phyloP scores from a whole-genome alignment of 1,284 basidiomycete species.

The Amylostereum areolatum region DNA sequence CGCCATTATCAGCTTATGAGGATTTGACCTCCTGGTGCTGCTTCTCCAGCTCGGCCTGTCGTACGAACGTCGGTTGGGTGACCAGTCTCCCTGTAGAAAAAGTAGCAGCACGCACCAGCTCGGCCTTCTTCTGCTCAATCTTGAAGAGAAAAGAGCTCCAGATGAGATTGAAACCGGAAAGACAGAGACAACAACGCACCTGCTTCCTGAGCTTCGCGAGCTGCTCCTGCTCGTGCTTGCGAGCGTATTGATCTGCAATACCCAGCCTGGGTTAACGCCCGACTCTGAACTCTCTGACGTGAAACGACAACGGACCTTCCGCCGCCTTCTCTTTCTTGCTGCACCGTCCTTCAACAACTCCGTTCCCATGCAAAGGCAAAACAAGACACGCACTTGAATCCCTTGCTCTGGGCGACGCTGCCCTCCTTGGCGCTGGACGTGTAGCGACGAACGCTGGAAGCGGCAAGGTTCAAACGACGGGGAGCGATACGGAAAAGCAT shows the following conservation, averaged over 20 bases:
- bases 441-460: conserved; percentile 9
- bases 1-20: not conserved
- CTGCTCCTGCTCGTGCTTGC: conserved; percentile 47
- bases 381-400: conserved; percentile 37
- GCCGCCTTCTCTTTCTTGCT: conserved; percentile 73
- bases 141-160: conserved; percentile 15
- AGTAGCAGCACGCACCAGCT: conserved; percentile 38
- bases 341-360: conserved; percentile 11
- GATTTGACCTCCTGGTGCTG: conserved; percentile 24
- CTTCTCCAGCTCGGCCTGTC: conserved; percentile 31
- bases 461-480: conserved; percentile 2
- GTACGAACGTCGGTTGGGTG: not conserved
- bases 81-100: not conserved
- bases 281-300: not conserved
- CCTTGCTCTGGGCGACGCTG: conserved; percentile 50
- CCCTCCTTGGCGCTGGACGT: conserved; percentile 35
- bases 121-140: conserved; percentile 53
- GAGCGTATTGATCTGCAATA: conserved; percentile 51
- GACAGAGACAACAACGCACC: conserved; percentile 31
- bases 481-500: conserved; percentile 11
- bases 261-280: conserved; percentile 2
- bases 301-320: conserved; percentile 40
- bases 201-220: conserved; percentile 50
- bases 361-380: conserved; percentile 8
- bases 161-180: not conserved